phyloP scores from a whole-genome alignment of 768 basidiomycete species.

The Tephrocybe rancida region DNA sequence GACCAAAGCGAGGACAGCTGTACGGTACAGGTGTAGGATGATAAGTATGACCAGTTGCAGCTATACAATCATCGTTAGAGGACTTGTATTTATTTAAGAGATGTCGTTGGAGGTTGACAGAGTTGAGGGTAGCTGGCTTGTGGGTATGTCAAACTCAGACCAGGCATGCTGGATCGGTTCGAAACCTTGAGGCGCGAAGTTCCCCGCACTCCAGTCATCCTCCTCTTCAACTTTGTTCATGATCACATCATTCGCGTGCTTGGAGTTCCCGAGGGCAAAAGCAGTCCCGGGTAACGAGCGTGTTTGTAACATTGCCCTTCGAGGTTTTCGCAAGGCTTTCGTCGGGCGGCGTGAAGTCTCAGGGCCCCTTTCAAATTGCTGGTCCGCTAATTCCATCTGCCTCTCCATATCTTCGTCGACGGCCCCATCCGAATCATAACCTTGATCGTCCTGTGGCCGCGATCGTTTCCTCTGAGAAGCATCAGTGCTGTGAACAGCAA shows the following conservation, averaged over 20 bases:
- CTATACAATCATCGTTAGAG: no score
- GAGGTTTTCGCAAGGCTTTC: slow-evolving; percentile 41
- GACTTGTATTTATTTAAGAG: no score
- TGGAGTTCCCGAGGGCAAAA: slow-evolving; percentile 16
- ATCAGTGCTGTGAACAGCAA: slow-evolving; percentile 10
- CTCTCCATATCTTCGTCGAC: slow-evolving; percentile 21
- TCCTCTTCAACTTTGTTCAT: slow-evolving; percentile 29
- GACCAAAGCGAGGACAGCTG: no score
- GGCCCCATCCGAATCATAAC: slow-evolving; percentile 27
- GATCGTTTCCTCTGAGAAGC: slow-evolving; percentile 35
- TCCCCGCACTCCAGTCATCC: slow-evolving; percentile 43
- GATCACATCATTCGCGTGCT: slow-evolving; percentile 9
- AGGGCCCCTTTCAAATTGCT: slow-evolving; percentile 12
- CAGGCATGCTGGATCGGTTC: neutral
- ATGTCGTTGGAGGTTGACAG: no score
- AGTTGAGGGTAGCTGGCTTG: no score
- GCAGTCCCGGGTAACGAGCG: slow-evolving; percentile 38
- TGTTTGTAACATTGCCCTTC: slow-evolving; percentile 32
- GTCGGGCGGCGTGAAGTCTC: slow-evolving; percentile 28
- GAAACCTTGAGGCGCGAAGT: slow-evolving; percentile 12
- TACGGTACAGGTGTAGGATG: no score
- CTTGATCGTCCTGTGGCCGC: slow-evolving; percentile 31
- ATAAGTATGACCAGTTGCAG: neutral
- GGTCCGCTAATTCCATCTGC: slow-evolving; percentile 10
- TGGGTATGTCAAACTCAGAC: neutral